Conservation (phyloP, 2,329 filamentous ascomycete species). For the Cytospora schulzeri region DNA sequence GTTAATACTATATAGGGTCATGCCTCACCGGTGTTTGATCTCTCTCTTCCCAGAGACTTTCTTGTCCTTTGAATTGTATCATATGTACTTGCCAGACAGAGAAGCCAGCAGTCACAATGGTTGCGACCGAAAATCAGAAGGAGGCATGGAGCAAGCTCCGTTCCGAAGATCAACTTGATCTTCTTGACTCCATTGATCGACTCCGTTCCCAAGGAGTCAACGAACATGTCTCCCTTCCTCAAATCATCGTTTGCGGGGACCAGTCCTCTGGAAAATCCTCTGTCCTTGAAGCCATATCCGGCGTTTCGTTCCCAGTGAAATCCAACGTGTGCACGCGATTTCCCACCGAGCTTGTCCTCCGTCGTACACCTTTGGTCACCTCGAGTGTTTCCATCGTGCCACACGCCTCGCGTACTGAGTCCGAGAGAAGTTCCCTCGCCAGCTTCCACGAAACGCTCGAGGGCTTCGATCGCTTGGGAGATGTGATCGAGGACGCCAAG, state of each 20-base stretch:
- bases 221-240: slow-evolving; percentile 17
- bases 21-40: background rate
- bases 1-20: background rate
- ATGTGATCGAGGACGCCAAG: slow-evolving; percentile 43
- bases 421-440: slow-evolving; percentile 9
- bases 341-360: slow-evolving; percentile 52
- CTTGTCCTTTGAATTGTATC: background rate
- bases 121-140: background rate
- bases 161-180: slow-evolving; percentile 16
- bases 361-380: slow-evolving; percentile 35
- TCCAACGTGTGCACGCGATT: slow-evolving; percentile 55
- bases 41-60: background rate
- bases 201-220: slow-evolving; percentile 13
- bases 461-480: slow-evolving; percentile 34
- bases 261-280: slow-evolving; percentile 47
- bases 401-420: slow-evolving; percentile 6
- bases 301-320: slow-evolving; percentile 54
- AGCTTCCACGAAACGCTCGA: slow-evolving; percentile 25
- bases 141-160: slow-evolving; percentile 11
- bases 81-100: background rate
- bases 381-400: slow-evolving; percentile 35
- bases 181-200: slow-evolving; percentile 16
- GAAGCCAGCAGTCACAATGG: background rate
- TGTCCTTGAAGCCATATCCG: slow-evolving; percentile 53
- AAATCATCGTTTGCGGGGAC: slow-evolving; percentile 25